Conservation (phyloP, 2,329 filamentous ascomycete species). For the Decorospora gaudefroyi region DNA sequence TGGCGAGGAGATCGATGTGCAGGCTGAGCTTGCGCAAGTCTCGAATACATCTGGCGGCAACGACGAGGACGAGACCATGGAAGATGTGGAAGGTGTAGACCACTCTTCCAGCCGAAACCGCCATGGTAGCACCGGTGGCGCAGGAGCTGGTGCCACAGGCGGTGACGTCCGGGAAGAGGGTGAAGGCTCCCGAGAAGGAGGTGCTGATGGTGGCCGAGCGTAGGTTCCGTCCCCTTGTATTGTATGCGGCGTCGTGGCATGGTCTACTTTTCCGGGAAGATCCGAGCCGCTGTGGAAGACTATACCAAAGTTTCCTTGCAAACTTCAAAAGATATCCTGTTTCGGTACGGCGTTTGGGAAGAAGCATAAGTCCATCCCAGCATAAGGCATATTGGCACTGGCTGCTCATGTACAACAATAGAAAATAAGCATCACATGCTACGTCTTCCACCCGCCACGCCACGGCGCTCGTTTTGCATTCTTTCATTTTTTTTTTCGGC, state of each 20-base stretch:
- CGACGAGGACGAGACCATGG: conserved; percentile 70
- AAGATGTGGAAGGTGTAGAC: conserved; percentile 60
- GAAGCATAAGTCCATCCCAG: conserved; percentile 23
- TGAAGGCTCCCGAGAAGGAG: conserved; percentile 83
- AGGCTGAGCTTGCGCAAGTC: conserved; percentile 65
- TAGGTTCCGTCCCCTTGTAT: conserved; percentile 69
- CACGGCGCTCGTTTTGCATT: conserved; percentile 34
- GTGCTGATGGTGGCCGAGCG: conserved; percentile 97
- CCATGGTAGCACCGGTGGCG: conserved; percentile 67
- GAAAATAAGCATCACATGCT: conserved; percentile 40
- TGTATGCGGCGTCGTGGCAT: conserved; percentile 44
- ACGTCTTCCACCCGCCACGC: conserved; percentile 33
- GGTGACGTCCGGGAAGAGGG: conserved; percentile 92
- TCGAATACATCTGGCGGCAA: conserved; percentile 59
- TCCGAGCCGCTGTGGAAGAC: conserved; percentile 27
- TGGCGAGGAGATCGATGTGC: conserved; percentile 84
- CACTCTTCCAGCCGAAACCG: conserved; percentile 39
- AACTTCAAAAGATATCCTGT: conserved; percentile 20
- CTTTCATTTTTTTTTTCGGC: conserved; percentile 8
- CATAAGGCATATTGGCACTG: conserved; percentile 29
- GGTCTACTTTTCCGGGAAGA: conserved; percentile 34
- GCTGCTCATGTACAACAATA: conserved; percentile 43
- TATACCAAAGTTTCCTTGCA: conserved; percentile 23
- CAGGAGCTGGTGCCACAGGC: conserved; percentile 83
- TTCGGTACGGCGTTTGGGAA: conserved; percentile 43